A percentile compares a stretch with the other conserved stretches of the same genome.
Evolutionary conservation across 2,329 filamentous ascomycete genomes (phyloP).

Genomic region (Botrytis squamosa): DNA sequence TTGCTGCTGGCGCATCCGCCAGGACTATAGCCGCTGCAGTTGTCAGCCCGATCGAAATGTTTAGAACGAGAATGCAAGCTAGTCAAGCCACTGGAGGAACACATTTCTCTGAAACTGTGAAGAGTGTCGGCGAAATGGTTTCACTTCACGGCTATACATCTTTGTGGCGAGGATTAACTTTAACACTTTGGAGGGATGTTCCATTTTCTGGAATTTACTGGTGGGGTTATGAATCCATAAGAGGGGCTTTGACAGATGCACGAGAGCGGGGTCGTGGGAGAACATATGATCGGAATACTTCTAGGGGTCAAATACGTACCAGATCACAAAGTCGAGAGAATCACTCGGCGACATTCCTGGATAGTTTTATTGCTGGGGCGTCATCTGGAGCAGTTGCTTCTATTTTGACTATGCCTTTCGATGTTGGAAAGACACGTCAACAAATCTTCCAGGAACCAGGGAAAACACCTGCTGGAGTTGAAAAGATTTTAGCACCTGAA

Average conservation of each 20-base stretch:
- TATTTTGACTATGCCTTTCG: constrained; percentile 89
- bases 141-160: constrained; percentile 71
- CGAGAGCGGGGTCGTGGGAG: constrained; percentile 55
- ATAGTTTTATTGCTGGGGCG: constrained; percentile 87
- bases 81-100: constrained; percentile 57
- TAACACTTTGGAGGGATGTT: constrained; percentile 95
- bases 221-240: constrained; percentile 92
- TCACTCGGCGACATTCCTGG: constrained; percentile 74
- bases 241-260: constrained; percentile 67
- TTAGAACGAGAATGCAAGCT: constrained; percentile 88
- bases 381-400: constrained; percentile 81
- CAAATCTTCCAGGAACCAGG: constrained; percentile 71
- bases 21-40: constrained; percentile 76
- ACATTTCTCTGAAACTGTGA: constrained; percentile 76
- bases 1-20: constrained; percentile 76
- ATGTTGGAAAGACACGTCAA: constrained; percentile 94
- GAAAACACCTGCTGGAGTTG: constrained; percentile 39
- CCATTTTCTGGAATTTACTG: constrained; percentile 97
- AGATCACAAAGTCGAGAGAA: constrained; percentile 65
- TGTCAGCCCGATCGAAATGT: constrained; percentile 90
- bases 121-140: constrained; percentile 78
- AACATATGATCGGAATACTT: constrained; percentile 42
- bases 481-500: constrained; percentile 58
- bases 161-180: constrained; percentile 83
- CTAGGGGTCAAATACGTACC: constrained; percentile 46